A percentile compares a stretch with the other conserved stretches of the same genome.
Evolutionary conservation across 2,329 filamentous ascomycete species (phyloP).

Genomic region (Fusarium xylarioides): DNA sequence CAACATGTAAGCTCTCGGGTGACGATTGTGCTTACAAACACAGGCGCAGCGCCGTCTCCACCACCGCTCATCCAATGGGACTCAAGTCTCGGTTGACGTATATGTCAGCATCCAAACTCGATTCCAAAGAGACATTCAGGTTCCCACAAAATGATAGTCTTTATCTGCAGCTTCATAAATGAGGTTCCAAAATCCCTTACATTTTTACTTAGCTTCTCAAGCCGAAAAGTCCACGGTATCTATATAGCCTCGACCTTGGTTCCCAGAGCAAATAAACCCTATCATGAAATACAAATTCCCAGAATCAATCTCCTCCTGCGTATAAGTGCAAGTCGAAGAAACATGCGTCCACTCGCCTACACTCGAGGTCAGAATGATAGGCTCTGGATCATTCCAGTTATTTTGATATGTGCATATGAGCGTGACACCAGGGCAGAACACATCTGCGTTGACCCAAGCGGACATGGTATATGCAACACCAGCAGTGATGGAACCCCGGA

Average conservation of each 20-base stretch:
- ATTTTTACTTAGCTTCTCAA: too few species aligned
- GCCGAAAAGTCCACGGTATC: neutral
- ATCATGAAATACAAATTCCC: neutral
- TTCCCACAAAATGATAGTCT: too few species aligned
- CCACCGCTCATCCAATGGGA: neutral
- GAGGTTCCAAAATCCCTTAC: too few species aligned
- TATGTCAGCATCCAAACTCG: neutral
- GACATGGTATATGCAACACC: neutral
- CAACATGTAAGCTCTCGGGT: accelerated
- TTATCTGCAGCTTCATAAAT: too few species aligned
- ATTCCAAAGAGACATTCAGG: too few species aligned
- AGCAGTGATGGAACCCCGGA: neutral
- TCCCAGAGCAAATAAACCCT: neutral
- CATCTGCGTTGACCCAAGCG: neutral
- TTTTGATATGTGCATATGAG: neutral
- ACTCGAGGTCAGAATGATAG: accelerated
- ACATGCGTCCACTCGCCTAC: neutral
- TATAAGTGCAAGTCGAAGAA: neutral
- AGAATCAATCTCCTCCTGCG: neutral
- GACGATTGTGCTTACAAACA: neutral
- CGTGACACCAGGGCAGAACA: accelerated
- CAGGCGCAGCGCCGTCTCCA: accelerated
- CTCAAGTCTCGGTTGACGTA: neutral
- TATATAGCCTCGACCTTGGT: neutral
- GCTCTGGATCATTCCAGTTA: neutral